Conservation (phyloP, 805 yeast species). For the Wickerhamomyces subpelliculosus region DNA sequence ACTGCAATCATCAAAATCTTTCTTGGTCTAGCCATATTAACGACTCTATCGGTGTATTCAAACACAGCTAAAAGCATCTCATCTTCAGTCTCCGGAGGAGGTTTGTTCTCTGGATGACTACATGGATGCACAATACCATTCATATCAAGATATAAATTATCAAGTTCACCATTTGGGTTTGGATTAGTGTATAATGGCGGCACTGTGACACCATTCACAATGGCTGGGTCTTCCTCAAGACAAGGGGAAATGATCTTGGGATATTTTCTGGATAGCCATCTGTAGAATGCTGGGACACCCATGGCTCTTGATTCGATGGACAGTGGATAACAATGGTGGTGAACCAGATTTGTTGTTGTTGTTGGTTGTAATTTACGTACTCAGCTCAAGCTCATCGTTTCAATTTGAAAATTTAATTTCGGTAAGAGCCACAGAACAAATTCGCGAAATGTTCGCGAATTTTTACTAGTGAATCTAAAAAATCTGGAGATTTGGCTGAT, state of each 20-base stretch:
- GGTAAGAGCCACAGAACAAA: no score
- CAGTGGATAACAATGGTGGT: no score
- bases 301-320: no score
- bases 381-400: no score
- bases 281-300: slow-evolving; percentile 98
- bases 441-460: no score
- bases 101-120: slow-evolving; percentile 94
- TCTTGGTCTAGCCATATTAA: slow-evolving; percentile 92
- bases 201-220: slow-evolving; percentile 51
- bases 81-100: slow-evolving; percentile 93
- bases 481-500: no score
- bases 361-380: no score
- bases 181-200: slow-evolving; percentile 67
- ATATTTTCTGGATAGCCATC: slow-evolving; percentile 91
- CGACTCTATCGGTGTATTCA: slow-evolving; percentile 84
- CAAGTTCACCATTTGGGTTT: slow-evolving; percentile 94
- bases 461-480: no score
- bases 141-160: slow-evolving; percentile 93
- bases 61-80: slow-evolving; percentile 95
- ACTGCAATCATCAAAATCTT: slow-evolving; percentile 92
- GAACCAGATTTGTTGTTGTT: no score
- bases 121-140: slow-evolving; percentile 99
- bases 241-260: slow-evolving; percentile 94
- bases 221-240: slow-evolving; percentile 58
- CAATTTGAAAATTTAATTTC: no score